These are phyloP conservation scores for Colletotrichum sp. DNA, from an alignment of 2,329 filamentous ascomycete species.

Conservation along the genomic window DNA sequence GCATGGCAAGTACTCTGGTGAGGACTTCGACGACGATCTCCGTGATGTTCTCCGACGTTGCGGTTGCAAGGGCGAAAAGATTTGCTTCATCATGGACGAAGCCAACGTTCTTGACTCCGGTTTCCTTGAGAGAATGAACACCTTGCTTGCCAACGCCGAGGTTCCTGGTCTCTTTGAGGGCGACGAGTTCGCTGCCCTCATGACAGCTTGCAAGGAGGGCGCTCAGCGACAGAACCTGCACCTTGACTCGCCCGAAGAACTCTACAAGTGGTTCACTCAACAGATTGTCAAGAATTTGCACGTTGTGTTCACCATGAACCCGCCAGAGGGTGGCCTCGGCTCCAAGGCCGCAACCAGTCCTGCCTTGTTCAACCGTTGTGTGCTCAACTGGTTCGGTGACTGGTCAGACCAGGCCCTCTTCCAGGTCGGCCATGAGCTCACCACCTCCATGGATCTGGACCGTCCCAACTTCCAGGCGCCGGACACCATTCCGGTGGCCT, in stretches of 20 bases:
- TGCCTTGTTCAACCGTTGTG: conserved; percentile 98
- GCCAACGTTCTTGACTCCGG: conserved; percentile 98
- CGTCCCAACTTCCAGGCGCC: conserved; percentile 84
- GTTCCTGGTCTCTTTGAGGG: conserved; percentile 98
- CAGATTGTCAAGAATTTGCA: conserved; percentile 99
- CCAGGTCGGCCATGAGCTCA: conserved; percentile 95
- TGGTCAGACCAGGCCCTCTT: conserved; percentile 99
- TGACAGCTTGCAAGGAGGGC: conserved; percentile 99
- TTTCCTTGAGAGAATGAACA: conserved; percentile 99
- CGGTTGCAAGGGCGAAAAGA: conserved; percentile 98
- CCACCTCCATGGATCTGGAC: conserved; percentile 94
- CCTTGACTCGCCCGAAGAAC: conserved; percentile 95
- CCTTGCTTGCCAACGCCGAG: conserved; percentile 97
- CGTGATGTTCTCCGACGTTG: conserved; percentile 91
- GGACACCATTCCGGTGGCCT: conserved; percentile 91
- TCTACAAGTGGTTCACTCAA: conserved; percentile 99
- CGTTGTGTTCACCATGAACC: conserved; percentile 99
- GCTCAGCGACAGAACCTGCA: conserved; percentile 94
- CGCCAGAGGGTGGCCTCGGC: conserved; percentile 90
- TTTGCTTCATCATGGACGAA: conserved; percentile 99
- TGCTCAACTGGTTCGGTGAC: conserved; percentile 99
- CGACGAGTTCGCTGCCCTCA: conserved; percentile 97
- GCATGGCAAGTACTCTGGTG: conserved; percentile 95
- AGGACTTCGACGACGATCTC: conserved; percentile 98
- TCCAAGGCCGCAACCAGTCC: conserved; percentile 98